These are phyloP conservation scores for Aspergillus viridinutans DNA, from an alignment of 2,329 filamentous ascomycete genomes.

Conservation along the genomic window DNA sequence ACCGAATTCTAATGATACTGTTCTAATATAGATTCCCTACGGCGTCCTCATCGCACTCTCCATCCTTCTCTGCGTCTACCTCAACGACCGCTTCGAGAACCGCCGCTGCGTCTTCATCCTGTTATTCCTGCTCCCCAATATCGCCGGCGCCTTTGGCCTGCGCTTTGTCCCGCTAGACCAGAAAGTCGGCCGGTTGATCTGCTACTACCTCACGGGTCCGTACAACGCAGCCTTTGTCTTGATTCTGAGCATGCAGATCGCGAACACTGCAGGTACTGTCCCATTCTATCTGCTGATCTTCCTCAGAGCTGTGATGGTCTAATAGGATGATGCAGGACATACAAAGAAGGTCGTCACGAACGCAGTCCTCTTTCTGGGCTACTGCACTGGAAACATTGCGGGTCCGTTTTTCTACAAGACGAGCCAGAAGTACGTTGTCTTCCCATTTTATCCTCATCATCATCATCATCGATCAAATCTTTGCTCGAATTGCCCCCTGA, in stretches of 20 bases:
- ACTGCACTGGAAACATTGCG: slow-evolving; percentile 58
- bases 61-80: slow-evolving; percentile 46
- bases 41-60: slow-evolving; percentile 48
- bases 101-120: slow-evolving; percentile 52
- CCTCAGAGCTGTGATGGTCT: not conserved
- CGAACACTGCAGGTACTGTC: slow-evolving; percentile 39
- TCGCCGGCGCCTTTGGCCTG: slow-evolving; percentile 56
- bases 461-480: not conserved
- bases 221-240: slow-evolving; percentile 54
- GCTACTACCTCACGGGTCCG: slow-evolving; percentile 54
- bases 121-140: slow-evolving; percentile 56
- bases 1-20: not conserved
- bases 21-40: slow-evolving; percentile 40
- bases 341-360: slow-evolving; percentile 64
- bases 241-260: slow-evolving; percentile 44
- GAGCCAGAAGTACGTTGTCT: slow-evolving; percentile 41
- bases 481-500: not conserved
- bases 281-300: not conserved
- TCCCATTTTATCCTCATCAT: not conserved
- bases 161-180: slow-evolving; percentile 50
- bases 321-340: slow-evolving; percentile 42
- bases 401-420: slow-evolving; percentile 61
- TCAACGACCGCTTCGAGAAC: slow-evolving; percentile 47
- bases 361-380: slow-evolving; percentile 57
- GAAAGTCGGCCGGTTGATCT: slow-evolving; percentile 53